phyloP scores from a whole-genome alignment of 2,329 filamentous ascomycete genomes.

The Calonectria pteridis region DNA sequence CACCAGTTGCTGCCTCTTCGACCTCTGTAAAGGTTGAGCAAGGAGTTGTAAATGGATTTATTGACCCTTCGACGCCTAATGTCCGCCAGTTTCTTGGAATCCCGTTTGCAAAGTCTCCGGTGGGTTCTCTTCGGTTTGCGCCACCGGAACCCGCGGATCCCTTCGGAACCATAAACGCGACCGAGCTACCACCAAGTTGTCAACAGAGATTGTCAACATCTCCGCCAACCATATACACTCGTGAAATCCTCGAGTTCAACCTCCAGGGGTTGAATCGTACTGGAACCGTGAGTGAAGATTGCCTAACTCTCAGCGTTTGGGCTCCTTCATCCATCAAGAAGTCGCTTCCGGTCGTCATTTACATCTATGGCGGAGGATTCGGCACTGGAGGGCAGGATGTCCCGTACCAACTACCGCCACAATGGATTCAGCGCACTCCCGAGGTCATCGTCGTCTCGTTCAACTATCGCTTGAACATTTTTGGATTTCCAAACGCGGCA shows the following conservation, averaged over 20 bases:
- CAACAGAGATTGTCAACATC: neutral
- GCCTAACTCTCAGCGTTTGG: neutral
- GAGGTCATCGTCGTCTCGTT: neutral
- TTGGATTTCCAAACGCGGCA: neutral
- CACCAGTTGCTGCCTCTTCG: neutral
- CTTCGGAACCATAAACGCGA: neutral
- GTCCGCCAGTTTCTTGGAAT: neutral
- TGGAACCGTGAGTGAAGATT: neutral
- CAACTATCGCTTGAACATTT: neutral
- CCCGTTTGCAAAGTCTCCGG: neutral
- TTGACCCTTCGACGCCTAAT: neutral
- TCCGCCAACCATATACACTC: neutral
- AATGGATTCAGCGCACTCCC: constrained; percentile 1
- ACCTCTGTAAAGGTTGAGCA: neutral
- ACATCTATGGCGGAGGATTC: neutral
- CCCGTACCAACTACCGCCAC: neutral
- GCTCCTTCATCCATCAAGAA: neutral
- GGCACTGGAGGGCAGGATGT: neutral
- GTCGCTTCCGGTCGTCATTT: neutral
- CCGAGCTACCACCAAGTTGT: neutral
- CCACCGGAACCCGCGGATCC: neutral
- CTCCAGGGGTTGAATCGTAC: neutral
- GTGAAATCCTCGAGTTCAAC: neutral
- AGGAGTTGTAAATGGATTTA: constrained; percentile 1
- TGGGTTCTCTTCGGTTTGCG: neutral